Conservation (phyloP, 129 eudicot species). For the Flaveria brownii region DNA sequence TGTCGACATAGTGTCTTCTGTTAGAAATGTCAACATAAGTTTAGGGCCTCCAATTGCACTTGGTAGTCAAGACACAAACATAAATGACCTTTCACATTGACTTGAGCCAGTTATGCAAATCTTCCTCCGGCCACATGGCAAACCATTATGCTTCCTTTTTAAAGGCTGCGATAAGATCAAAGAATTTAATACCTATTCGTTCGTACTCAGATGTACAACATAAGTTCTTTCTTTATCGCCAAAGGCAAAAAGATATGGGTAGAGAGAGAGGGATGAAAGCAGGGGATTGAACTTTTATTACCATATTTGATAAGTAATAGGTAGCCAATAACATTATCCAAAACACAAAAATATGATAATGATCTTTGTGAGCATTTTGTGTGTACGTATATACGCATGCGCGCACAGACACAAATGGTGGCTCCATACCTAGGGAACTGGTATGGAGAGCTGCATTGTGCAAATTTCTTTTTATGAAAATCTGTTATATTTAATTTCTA, state of each 20-base stretch:
- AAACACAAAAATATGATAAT: not conserved
- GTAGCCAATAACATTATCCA: not conserved
- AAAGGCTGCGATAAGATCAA: conserved; percentile 29
- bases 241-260: conserved; percentile 35
- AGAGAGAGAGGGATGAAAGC: not conserved
- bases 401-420: not conserved
- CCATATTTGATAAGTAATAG: not conserved
- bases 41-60: conserved; percentile 2
- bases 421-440: too few species aligned
- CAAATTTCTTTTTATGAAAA: not conserved
- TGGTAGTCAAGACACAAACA: conserved; percentile 28
- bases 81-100: conserved; percentile 36
- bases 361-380: not conserved
- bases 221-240: conserved; percentile 27
- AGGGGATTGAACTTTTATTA: not conserved
- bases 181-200: conserved; percentile 31
- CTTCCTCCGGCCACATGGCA: conserved; percentile 26
- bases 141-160: conserved; percentile 25
- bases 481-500: not conserved
- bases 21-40: conserved; percentile 5
- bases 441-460: too few species aligned
- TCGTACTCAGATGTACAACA: conserved; percentile 31
- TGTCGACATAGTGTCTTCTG: not conserved
- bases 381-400: not conserved
- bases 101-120: conserved; percentile 33